Evolutionary conservation across 1,139 yeast species (phyloP), one percentile per base, ranked within the genome.

Genomic region (Zygoascus meyerae): DNA sequence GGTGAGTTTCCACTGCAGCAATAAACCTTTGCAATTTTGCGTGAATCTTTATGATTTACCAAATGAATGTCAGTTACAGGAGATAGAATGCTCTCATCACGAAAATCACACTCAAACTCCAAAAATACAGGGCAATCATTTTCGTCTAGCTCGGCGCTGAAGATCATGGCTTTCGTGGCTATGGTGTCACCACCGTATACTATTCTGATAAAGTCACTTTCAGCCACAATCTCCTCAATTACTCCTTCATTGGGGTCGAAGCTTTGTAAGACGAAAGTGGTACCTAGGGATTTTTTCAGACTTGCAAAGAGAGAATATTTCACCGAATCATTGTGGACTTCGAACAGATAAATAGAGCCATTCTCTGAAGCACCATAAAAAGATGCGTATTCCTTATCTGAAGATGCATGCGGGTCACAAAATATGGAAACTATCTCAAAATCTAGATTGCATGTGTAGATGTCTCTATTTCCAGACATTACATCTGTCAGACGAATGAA

Each of bases 401-500:
- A 3, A 17, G 18, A 14, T 26, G 45, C 18, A n/a, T 26, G 16
- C 8, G 49, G 49, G 15, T 50, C 54, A 31, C 43, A 39, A 35
- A 47, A 52, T 14, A 40, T 44, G 3, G 51, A 41, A n/a, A 39
- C 37, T 3, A 48, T 48, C 14, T 33, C 38, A 14, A 33, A 45
- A 12, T 47, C 45, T 7, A 50, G 18, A 5, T 5, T 12, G 31
- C 44, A 42, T 7, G 44, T 16, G 2, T 36, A 45, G n/a, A 45
- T 31, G 4, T 40, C 42, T 16, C 43, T 43, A 37, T 52, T 45
- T 5, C 60, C 59, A 26, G 58, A 54, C 42, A 57, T 35, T 8
- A 54, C 46, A 38, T 57, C 59, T 7, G 49, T 47, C 17, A 54
- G 40, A 2, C 51, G 50, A 9, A 55, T 52, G 26, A 53, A 39